These are phyloP conservation scores for Tremella yokohamensis DNA, from an alignment of 768 basidiomycete species.

Conservation along the genomic window DNA sequence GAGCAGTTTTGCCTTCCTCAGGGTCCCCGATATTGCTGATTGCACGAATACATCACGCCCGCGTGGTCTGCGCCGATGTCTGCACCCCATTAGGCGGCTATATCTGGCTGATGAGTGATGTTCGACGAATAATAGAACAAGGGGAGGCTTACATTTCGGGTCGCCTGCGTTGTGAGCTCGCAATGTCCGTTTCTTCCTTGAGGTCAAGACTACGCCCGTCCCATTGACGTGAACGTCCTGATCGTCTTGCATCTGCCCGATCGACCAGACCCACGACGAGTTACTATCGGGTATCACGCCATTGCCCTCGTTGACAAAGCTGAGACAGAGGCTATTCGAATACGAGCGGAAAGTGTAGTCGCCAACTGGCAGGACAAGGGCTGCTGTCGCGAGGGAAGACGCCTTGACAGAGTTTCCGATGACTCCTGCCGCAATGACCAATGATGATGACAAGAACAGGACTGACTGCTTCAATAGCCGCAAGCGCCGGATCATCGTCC, in stretches of 20 bases:
- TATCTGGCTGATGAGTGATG: not conserved
- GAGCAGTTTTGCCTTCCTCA: not conserved
- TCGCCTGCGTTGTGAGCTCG: not conserved
- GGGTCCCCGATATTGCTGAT: no score
- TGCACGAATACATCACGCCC: slow-evolving; percentile 5
- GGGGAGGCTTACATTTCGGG: not conserved
- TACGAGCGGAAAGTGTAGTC: not conserved
- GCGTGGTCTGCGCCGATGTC: not conserved
- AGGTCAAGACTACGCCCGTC: not conserved
- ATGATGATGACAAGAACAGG: no score
- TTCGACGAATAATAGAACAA: not conserved
- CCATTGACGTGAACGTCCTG: not conserved
- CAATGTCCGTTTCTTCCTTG: not conserved
- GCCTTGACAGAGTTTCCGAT: not conserved
- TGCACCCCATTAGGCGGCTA: not conserved
- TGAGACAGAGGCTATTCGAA: not conserved
- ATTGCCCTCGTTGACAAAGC: not conserved
- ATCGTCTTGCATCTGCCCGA: slow-evolving; percentile 1
- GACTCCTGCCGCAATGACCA: no score
- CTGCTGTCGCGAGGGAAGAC: not conserved
- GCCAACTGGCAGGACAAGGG: not conserved
- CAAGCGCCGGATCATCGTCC: no score
- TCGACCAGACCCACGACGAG: not conserved
- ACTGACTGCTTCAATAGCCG: no score
- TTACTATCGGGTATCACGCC: not conserved